These are phyloP conservation scores for Tetratostichococcus sp. DNA, from an alignment of 139 green algal species.

Conservation along the genomic window DNA sequence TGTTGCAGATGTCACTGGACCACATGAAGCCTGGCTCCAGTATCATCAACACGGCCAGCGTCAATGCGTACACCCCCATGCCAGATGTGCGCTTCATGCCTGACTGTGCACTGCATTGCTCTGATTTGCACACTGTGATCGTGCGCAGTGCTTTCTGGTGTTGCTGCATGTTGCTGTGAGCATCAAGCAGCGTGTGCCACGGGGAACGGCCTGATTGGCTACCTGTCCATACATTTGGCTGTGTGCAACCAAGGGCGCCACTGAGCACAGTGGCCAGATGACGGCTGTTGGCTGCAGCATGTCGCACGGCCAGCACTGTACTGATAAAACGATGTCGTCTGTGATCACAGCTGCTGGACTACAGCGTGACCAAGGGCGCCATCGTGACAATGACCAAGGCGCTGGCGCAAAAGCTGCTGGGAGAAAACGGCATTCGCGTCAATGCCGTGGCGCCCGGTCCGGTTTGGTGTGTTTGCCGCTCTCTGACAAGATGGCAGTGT, in stretches of 20 bases:
- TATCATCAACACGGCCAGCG: conserved; percentile 18
- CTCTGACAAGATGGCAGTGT: too few relatives aligned
- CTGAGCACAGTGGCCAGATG: too few relatives aligned
- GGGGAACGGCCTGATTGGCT: too few relatives aligned
- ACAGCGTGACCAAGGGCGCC: conserved; percentile 22
- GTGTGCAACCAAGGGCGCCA: too few relatives aligned
- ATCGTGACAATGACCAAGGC: conserved; percentile 11
- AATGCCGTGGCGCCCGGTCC: conserved; percentile 17
- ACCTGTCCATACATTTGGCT: too few relatives aligned
- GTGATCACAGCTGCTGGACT: conserved; percentile 19
- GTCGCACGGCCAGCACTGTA: too few relatives aligned
- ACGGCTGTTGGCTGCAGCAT: too few relatives aligned
- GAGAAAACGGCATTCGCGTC: conserved; percentile 9
- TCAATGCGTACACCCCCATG: conserved; percentile 17
- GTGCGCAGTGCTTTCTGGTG: too few relatives aligned
- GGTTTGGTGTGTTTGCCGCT: conserved; percentile 1
- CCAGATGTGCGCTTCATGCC: neutral
- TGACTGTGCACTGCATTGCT: too few relatives aligned
- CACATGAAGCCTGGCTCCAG: neutral
- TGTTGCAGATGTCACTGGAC: neutral
- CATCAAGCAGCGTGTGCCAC: too few relatives aligned
- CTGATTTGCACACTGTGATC: too few relatives aligned
- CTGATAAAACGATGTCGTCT: neutral
- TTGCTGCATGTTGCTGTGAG: too few relatives aligned
- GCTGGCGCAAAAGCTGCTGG: neutral